Conservation (phyloP, 495 filamentous ascomycete genomes). For the Choiromyces venosus region DNA sequence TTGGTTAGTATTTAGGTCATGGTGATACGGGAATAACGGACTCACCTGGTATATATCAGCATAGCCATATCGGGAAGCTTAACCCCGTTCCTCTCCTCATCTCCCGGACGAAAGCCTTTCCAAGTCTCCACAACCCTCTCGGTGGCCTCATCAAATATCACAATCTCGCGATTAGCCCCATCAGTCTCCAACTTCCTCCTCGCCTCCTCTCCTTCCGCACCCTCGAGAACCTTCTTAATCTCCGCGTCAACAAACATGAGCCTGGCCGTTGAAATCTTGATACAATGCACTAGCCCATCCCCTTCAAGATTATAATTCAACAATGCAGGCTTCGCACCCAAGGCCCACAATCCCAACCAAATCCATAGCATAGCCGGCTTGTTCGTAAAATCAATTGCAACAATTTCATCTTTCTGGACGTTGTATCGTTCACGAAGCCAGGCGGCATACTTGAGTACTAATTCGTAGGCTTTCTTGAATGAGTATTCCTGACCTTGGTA, state of each 20-base stretch:
- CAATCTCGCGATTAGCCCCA: constrained; percentile 49
- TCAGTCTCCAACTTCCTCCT: constrained; percentile 60
- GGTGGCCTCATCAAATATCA: constrained; percentile 53
- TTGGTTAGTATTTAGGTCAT: background rate
- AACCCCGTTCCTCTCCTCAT: constrained; percentile 54
- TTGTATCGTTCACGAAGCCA: constrained; percentile 71
- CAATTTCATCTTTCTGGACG: constrained; percentile 70
- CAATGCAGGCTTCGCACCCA: constrained; percentile 84
- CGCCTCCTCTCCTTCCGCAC: constrained; percentile 46
- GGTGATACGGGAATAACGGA: background rate
- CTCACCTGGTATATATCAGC: constrained; percentile 69
- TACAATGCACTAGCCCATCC: constrained; percentile 70
- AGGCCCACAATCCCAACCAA: constrained; percentile 78
- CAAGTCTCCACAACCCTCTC: constrained; percentile 57
- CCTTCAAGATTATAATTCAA: constrained; percentile 88
- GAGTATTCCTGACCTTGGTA: constrained; percentile 73
- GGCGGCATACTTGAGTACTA: constrained; percentile 66
- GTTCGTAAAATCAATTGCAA: constrained; percentile 87
- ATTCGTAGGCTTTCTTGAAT: constrained; percentile 73
- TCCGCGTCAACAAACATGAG: constrained; percentile 72
- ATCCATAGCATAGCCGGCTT: constrained; percentile 75
- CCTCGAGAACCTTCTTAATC: constrained; percentile 49
- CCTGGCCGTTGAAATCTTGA: constrained; percentile 62
- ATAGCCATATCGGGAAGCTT: constrained; percentile 58
- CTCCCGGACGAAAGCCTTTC: constrained; percentile 57